These are phyloP conservation scores for Pulveroboletus frians DNA, from an alignment of 768 basidiomycete species.

Conservation along the genomic window DNA sequence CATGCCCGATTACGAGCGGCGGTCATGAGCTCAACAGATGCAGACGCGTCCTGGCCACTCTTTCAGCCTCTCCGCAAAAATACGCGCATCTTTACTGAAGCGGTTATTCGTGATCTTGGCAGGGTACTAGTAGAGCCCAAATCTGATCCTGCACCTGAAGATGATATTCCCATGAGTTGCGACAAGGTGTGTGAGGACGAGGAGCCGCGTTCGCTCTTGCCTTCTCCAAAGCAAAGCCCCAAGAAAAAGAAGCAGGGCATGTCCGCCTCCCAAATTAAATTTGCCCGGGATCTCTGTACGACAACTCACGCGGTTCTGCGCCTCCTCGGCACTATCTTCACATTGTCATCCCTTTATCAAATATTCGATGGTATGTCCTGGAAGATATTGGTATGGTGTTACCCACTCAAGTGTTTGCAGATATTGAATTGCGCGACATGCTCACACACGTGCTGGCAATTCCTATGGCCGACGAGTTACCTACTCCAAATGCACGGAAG, in stretches of 20 bases:
- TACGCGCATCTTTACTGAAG: conserved; percentile 44
- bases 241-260: conserved; percentile 54
- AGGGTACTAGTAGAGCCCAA: conserved; percentile 60
- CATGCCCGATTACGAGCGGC: conserved; percentile 55
- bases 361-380: conserved; percentile 55
- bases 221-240: conserved; percentile 68
- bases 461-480: conserved; percentile 61
- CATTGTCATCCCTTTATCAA: conserved; percentile 50
- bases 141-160: conserved; percentile 15
- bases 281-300: conserved; percentile 74
- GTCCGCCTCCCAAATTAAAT: conserved; percentile 72
- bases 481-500: conserved; percentile 82
- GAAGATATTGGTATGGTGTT: not conserved
- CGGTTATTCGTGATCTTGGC: conserved; percentile 63
- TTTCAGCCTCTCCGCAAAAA: conserved; percentile 66
- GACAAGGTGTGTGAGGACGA: conserved; percentile 25
- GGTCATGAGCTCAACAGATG: conserved; percentile 41
- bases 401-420: conserved; percentile 32
- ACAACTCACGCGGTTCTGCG: conserved; percentile 67
- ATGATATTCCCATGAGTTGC: conserved; percentile 21
- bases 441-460: conserved; percentile 65
- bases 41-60: conserved; percentile 62
- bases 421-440: conserved; percentile 53
- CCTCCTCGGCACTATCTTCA: conserved; percentile 56
- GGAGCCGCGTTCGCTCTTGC: conserved; percentile 37